Conservation (phyloP, 1,284 basidiomycete species). For the Moniliophthora roreri region DNA sequence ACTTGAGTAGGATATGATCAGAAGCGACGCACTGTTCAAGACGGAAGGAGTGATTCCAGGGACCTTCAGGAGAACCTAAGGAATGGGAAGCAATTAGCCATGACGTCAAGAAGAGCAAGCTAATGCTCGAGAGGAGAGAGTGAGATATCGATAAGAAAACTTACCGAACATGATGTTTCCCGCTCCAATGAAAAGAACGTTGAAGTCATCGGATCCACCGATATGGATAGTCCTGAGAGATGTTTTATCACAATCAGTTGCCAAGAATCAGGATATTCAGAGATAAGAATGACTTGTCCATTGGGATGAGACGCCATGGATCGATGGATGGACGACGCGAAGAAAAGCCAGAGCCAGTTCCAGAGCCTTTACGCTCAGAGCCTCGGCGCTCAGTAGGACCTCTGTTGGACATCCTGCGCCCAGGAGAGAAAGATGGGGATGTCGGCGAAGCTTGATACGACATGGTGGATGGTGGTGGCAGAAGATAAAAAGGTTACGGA, state of each 20-base stretch:
- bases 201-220: conserved; percentile 71
- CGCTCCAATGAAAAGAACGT: conserved; percentile 89
- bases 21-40: conserved; percentile 73
- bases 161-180: conserved; percentile 94
- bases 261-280: neutral
- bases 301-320: conserved; percentile 69
- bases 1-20: neutral
- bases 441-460: conserved; percentile 6
- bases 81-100: conserved; percentile 15
- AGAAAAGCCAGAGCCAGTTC: conserved; percentile 40
- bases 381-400: conserved; percentile 25
- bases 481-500: neutral
- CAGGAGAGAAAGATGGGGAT: conserved; percentile 8
- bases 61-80: conserved; percentile 81
- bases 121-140: conserved; percentile 3
- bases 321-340: conserved; percentile 74
- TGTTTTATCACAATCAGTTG: conserved; percentile 10
- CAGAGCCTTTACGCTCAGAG: conserved; percentile 41
- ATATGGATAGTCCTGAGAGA: conserved; percentile 50
- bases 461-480: neutral
- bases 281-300: conserved; percentile 63
- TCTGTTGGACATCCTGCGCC: conserved; percentile 16
- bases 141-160: conserved; percentile 21
- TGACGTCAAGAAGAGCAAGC: neutral
- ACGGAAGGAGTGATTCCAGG: conserved; percentile 95